Base-by-base conservation (phyloP, 306 rosid species). In the Medicago ruthenica region DNA sequence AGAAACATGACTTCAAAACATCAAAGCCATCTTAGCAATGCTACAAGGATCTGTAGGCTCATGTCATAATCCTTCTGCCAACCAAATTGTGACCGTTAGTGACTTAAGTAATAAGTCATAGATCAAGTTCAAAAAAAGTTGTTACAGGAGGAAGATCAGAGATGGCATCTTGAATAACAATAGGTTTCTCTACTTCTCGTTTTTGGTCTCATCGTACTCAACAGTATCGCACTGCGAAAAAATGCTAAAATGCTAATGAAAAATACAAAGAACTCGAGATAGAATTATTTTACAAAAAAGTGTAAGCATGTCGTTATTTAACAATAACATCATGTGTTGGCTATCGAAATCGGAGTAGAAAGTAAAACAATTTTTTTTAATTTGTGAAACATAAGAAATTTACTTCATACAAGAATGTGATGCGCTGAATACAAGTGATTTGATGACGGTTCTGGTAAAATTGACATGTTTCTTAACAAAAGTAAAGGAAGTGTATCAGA, bases 271-370 rank as follows among this genome's bases (percentile, higher is more conserved):
- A 72, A 54, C 4, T 34, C 14, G 20, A 31, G 67, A 73, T 59
- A 40, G 1, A 67, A 48, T 17, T 24, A 15, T 70, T 75, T 37
- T 51, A 59, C 39, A 53, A 16, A 27, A 44, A 20, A 31, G 72
- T 4, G n/a, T 34, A 21, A 24, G 62, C 61, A 51, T 58, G 95
- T 93, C 95, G 86, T 81, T 87, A 88, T 86, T 83, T 90, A 64
- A 92, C 83, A 47, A 94, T 80, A 58, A 86, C 96, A 67, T 94
- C 98, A 81, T 94, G 98, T 22, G 96, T 87, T 17, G 98, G 98
- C 74, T 86, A 87, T 34, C 97, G 98, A 85, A 94, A 94, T 79
- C 85, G 95, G 41, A 97, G 97, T 60, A 94, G 83, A 80, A 37
- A 77, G 17, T 27, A 77, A 66, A 42, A 70, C 8, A 66, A 44